Base-by-base conservation (phyloP, 345 rosid species). In the Populus ilicifolia region DNA sequence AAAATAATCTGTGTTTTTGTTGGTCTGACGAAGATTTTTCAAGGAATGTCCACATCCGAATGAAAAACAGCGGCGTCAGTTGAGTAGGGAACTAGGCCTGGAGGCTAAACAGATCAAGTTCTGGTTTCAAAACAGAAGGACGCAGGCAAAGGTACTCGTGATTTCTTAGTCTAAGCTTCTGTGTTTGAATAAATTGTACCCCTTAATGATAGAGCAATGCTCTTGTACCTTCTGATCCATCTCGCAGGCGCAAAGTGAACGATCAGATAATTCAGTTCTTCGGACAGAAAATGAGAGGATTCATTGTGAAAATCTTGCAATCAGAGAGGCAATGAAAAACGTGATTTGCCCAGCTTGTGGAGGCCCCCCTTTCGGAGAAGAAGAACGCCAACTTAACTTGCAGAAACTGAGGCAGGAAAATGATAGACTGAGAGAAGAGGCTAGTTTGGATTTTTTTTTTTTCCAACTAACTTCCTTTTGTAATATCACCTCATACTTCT, bases 101-200 rank as follows among this genome's bases (percentile, higher is more conserved):
- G 89, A 81, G 16, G 68, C 77, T 5, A 83, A 79, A 69, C 97
- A 92, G 76, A 74, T 93, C 81, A 93, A 89, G 46, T 92, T 92
- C 71, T 93, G 98, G 98, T 93, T 93, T 76, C 97, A 92, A 30
- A 92, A 92, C 85, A 93, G 89, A 75, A 85, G 97, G 71, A 90
- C 95, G 44, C 97, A 92, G 61, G 69, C 70, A 33, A 93, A 89
- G 92, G 98, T 90, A 65, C 38, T 21, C 20, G 1, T 4, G 77
- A 29, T 30, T 62, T 61, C 18, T 27, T 2, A 13, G 44, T 67
- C 70, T 18, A 35, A 56, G 10, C 18, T 17, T 20, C 5, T 35
- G 39, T 35, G 70, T 29, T 7, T 5, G 41, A 20, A 35, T 67
- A 6, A 41, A 6, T 7, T 38, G 23, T 16, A 30, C 18, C 41